Conservation (phyloP, 2,329 filamentous ascomycete genomes). For the Pseudogymnoascus verrucosus region DNA sequence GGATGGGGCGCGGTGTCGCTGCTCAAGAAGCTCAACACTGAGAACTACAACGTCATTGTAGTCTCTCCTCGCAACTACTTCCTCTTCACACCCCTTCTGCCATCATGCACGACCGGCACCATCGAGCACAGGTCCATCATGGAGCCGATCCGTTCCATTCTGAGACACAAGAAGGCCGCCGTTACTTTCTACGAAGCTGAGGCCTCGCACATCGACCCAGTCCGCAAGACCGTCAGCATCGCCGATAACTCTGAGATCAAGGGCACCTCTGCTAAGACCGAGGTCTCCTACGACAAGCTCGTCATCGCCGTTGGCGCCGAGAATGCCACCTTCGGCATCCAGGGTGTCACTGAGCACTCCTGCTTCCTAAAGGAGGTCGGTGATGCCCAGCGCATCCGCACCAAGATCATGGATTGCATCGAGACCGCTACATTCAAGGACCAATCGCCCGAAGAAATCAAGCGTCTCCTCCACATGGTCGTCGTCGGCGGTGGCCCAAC, state of each 20-base stretch:
- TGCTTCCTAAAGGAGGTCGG: constrained; percentile 98
- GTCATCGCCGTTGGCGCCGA: constrained; percentile 95
- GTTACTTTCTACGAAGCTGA: constrained; percentile 99
- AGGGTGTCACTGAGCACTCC: constrained; percentile 87
- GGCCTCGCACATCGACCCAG: constrained; percentile 88
- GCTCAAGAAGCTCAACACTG: constrained; percentile 95
- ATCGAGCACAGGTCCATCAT: constrained; percentile 99
- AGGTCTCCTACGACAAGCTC: constrained; percentile 96
- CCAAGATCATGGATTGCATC: constrained; percentile 99
- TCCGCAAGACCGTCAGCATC: constrained; percentile 81
- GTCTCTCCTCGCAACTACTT: constrained; percentile 99
- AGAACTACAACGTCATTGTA: constrained; percentile 98
- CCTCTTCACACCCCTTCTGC: constrained; percentile 94
- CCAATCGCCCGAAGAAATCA: constrained; percentile 77
- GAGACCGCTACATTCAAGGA: constrained; percentile 98
- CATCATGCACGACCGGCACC: constrained; percentile 92
- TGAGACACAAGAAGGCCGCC: constrained; percentile 85
- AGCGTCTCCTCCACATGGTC: constrained; percentile 96
- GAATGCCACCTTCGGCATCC: constrained; percentile 97
- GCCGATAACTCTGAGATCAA: constrained; percentile 90
- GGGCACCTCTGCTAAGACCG: constrained; percentile 70
- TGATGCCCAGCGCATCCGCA: constrained; percentile 92
- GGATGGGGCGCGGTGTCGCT: constrained; percentile 96
- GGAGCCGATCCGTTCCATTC: constrained; percentile 95
- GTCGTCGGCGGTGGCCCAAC: constrained; percentile 90